Evolutionary conservation across 2,329 filamentous ascomycete species (phyloP), one percentile per base, ranked within the genome.

Genomic region (Aureobasidium uvarum): DNA sequence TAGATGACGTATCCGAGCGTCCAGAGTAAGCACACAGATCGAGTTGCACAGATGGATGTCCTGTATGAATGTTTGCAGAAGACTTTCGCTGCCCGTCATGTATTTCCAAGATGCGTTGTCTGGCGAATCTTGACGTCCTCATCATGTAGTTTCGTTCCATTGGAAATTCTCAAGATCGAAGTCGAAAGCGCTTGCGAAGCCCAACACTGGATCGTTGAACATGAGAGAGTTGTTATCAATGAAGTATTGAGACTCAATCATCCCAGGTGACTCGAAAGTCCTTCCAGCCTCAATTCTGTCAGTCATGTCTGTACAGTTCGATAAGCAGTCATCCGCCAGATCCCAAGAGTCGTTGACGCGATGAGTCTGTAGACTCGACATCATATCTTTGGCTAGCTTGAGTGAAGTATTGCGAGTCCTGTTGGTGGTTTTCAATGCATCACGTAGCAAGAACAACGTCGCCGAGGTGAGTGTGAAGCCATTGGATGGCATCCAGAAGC

Each of bases 301-400:
- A 20, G 52, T 31, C 36, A 56, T 56, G 3, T 43, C 52, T 31
- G 52, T 43, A 18, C 52, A 56, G 10, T 56, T 56, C 18, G 36
- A 1, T 33, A 56, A 43, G 23, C 52, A 56, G n/a, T 56, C 52
- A 18, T 56, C 52, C 11, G 52, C 52, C 23, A 56, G 38, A 56
- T 56, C 52, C 52, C 52, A 56, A 28, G 52, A 14, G 16, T 43
- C 23, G 13, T 25, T 56, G 20, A n/a, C 7, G 3, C 52, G 52
- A 31, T 56, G 38, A 1, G n/a, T 23, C 41, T 56, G 36, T 11
- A 56, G 52, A n/a, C 36, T 23, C 7, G 20, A 7, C 11, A 56
- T 41, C 52, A 56, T 56, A 5, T 56, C 52, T 43, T 43, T 56
- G 36, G 52, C 52, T 20, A 56, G 38, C 8, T 56, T 56, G 20